phyloP scores from a whole-genome alignment of 164 flowering plant genomes.

The Umbellularia californica region DNA sequence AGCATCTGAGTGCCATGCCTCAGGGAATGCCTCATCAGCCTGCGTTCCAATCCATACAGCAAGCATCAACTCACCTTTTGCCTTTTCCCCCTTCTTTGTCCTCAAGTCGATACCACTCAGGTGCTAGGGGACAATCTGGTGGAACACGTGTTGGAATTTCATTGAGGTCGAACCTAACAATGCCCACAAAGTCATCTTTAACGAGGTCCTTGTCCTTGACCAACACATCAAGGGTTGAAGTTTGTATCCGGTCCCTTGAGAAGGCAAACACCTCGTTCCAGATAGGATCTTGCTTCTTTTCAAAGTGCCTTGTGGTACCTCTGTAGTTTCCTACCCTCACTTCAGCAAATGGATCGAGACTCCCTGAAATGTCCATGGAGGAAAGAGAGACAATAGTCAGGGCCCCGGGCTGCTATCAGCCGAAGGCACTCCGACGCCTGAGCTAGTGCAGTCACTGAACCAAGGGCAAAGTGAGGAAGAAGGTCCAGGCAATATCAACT shows the following conservation, averaged over 20 bases:
- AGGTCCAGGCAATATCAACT: too few relatives aligned
- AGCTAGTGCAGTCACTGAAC: too few relatives aligned
- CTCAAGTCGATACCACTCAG: slow-evolving; percentile 81
- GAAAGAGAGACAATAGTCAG: too few relatives aligned
- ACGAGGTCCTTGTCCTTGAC: slow-evolving; percentile 74
- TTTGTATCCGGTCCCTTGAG: slow-evolving; percentile 71
- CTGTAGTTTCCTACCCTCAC: slow-evolving; percentile 82
- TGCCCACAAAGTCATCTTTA: slow-evolving; percentile 73
- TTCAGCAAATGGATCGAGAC: slow-evolving; percentile 89
- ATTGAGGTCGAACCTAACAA: slow-evolving; percentile 71
- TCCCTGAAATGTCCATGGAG: too few relatives aligned
- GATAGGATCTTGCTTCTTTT: slow-evolving; percentile 62
- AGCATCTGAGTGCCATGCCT: slow-evolving; percentile 95
- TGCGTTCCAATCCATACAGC: slow-evolving; percentile 95
- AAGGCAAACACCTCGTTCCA: slow-evolving; percentile 94
- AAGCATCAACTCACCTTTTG: slow-evolving; percentile 80
- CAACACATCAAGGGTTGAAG: slow-evolving; percentile 69
- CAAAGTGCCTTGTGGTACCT: slow-evolving; percentile 74
- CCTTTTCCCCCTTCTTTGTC: slow-evolving; percentile 71
- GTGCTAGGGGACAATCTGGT: slow-evolving; percentile 90
- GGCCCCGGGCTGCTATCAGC: too few relatives aligned
- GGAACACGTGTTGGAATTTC: slow-evolving; percentile 82
- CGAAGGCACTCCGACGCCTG: too few relatives aligned
- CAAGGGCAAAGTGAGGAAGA: too few relatives aligned
- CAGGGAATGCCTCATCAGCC: slow-evolving; percentile 90